These are phyloP conservation scores for Aspergillus hancockii DNA, from an alignment of 495 filamentous ascomycete genomes.

Conservation along the genomic window DNA sequence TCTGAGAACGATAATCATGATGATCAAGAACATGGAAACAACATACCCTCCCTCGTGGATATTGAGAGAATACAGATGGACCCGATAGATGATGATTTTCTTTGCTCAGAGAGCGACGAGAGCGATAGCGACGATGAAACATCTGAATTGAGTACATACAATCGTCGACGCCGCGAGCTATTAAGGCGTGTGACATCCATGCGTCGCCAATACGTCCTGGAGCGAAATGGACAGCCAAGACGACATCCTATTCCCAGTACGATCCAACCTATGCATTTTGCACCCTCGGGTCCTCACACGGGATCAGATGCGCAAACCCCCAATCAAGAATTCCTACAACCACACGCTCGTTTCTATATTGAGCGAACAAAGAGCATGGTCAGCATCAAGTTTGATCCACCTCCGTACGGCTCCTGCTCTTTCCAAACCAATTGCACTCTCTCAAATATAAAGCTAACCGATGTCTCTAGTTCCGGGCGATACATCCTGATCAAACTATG, in stretches of 20 bases:
- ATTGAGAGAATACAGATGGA: conserved; percentile 25
- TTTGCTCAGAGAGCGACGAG: conserved; percentile 55
- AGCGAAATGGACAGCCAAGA: conserved; percentile 21
- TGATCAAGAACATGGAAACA: conserved; percentile 9
- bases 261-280: conserved; percentile 26
- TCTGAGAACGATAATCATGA: conserved; percentile 38
- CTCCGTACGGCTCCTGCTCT: conserved; percentile 59
- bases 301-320: conserved; percentile 3
- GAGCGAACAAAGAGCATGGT: conserved; percentile 78
- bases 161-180: conserved; percentile 33
- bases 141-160: conserved; percentile 22
- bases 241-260: conserved; percentile 30
- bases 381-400: conserved; percentile 85
- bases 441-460: conserved; percentile 11
- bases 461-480: conserved; percentile 56
- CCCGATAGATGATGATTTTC: conserved; percentile 35
- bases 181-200: conserved; percentile 27
- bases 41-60: conserved; percentile 23
- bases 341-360: conserved; percentile 79
- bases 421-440: too few relatives aligned
- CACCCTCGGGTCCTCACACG: conserved; percentile 7
- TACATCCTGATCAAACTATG: conserved; percentile 86
- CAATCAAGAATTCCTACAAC: conserved; percentile 59
- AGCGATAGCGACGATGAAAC: conserved; percentile 45
- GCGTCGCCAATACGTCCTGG: conserved; percentile 24